Evolutionary conservation across 2,329 filamentous ascomycete species (phyloP), one percentile per base, ranked within the genome.

Genomic region (Cytospora piceicola): DNA sequence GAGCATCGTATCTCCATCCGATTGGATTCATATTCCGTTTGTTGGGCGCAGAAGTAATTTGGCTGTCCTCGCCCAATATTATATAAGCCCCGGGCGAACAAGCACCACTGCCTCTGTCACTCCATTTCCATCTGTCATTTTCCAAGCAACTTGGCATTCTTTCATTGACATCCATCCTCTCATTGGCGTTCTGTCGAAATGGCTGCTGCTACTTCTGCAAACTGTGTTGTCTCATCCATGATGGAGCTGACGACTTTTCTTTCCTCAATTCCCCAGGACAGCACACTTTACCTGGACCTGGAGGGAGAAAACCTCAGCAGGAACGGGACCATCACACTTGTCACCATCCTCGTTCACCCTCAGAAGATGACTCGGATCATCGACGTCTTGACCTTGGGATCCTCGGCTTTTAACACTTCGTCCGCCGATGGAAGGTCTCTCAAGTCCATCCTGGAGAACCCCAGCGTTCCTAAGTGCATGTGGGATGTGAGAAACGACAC

Each of bases 401-500:
- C 58, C n/a, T 15, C 60, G 1, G 67, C 69, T 1, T 73, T 73
- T 51, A 65, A 63, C 3, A 70, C 67, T 0, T 20, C 55, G 1
- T 20, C 36, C 9, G 30, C 22, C 7, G 15, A 62, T 14, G 67
- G 66, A 7, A 60, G 39, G 3, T 69, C 70, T 7, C 68, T 75
- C 12, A 66, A 67, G 63, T 63, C 63, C 14, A 61, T 73, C 6
- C 59, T 74, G 1, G 70, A 73, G 42, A 61, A 69, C 22, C 54
- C 68, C 0, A 3, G 9, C 20, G 55, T 70, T 8, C 58, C 68
- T 14, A 75, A 75, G 59, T 68, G 15, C 27, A 17, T 73, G 30
- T 74, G 70, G 68, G 73, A 75, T 64, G 69, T 73, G 2, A 69
- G 72, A n/a, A 67, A 70, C 53, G 70, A 71, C 58, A 69, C 73